A percentile compares a stretch with the other conserved stretches of the same genome.
Evolutionary conservation across 2,329 filamentous ascomycete species (phyloP).

Genomic region (Botryosphaeria agaves): DNA sequence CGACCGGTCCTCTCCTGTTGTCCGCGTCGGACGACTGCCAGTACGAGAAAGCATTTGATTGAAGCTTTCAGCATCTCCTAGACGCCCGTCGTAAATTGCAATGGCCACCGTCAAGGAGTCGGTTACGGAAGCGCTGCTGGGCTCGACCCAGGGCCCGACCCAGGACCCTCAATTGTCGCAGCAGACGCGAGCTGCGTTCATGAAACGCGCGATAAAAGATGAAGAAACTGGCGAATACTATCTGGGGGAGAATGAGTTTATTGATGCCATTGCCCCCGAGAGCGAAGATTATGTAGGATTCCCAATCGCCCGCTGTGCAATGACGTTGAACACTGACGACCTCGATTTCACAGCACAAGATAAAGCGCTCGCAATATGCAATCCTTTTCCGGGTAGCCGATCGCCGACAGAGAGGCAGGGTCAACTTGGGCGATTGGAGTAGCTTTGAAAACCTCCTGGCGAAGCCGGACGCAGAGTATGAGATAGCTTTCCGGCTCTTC

Average conservation of each 20-base stretch:
- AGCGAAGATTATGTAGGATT: slow-evolving; percentile 79
- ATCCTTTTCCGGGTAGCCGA: slow-evolving; percentile 90
- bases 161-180: slow-evolving; percentile 50
- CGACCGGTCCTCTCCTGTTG: no score
- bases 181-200: slow-evolving; percentile 61
- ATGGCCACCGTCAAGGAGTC: slow-evolving; percentile 51
- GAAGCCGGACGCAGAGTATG: slow-evolving; percentile 95
- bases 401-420: slow-evolving; percentile 50
- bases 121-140: slow-evolving; percentile 44
- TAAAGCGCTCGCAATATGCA: slow-evolving; percentile 86
- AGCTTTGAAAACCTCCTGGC: slow-evolving; percentile 85
- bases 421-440: slow-evolving; percentile 74
- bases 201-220: slow-evolving; percentile 59
- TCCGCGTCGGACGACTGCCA: no score
- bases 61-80: background rate
- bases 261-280: slow-evolving; percentile 73
- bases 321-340: no score
- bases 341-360: slow-evolving; percentile 93
- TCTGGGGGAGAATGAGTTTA: slow-evolving; percentile 75
- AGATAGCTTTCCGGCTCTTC: slow-evolving; percentile 95
- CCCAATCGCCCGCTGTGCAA: no score
- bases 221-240: slow-evolving; percentile 57
- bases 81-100: background rate
- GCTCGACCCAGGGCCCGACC: slow-evolving; percentile 27
- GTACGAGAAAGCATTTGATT: no score